Evolutionary conservation across 164 flowering plant species (phyloP), one percentile per base, ranked within the genome.

Genomic region (Chloranthus sessilifolius): DNA sequence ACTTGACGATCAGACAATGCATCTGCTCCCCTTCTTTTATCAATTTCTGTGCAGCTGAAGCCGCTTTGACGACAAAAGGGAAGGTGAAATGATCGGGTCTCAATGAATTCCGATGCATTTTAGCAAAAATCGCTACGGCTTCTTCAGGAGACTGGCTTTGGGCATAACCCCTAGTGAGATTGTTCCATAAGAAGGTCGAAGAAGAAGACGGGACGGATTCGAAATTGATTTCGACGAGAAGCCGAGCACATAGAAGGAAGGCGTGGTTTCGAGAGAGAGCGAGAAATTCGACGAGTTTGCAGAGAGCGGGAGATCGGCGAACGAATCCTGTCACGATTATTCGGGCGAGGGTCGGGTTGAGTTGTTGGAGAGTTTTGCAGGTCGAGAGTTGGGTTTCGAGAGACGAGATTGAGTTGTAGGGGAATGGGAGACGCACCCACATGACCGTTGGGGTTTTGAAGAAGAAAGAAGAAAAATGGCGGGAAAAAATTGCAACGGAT

Each of bases 61-160:
- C n/a, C 0, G 67, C 55, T 47, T 58, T 67, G 24, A 58, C 22
- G 22, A 67, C 30, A 19, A 67, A 57, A 5, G 71, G 71, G 45
- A 47, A 58, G 4, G 71, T 62, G 56, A 42, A 62, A 19, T 53
- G 53, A 29, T 67, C 67, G 3, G 63, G 67, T 16, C 47, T 47
- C 7, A 47, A 36, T 6, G 42, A 39, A n/a, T 7, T 30, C 8
- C 14, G 27, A 21, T 61, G 52, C 71, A 67, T 62, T 9, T 44
- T 22, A 4, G 45, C 19, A 37, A 53, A 67, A 46, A 41, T 10
- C 5, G 22, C 7, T n/a, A 66, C 11, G 29, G 52, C 54, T n/a
- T 52, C 21, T 12, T 35, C 34, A 15, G 66, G 63, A n/a, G 20
- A 44, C 5, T 30, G 30, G 30, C 21, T 48, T 10, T 15, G 37